Percentiles rank a stretch among this genome's conserved stretches.
These are phyloP conservation scores for Ceratocystis albifundus DNA, from an alignment of 2,329 filamentous ascomycete species.

Conservation along the genomic window DNA sequence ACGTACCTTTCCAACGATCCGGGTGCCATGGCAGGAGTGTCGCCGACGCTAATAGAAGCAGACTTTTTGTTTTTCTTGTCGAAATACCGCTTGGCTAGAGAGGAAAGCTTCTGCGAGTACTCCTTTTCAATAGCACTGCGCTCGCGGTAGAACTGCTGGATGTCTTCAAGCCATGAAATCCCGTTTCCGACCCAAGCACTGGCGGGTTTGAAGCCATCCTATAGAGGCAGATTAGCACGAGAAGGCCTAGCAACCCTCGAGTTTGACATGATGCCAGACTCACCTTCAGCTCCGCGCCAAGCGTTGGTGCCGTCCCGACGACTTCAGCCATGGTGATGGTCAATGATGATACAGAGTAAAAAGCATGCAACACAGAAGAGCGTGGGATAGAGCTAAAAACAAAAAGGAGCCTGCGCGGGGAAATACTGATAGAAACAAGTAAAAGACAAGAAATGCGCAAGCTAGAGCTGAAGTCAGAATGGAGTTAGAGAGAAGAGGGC, in stretches of 20 bases:
- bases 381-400: neutral
- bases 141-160: conserved; percentile 95
- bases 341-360: conserved; percentile 18
- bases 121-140: conserved; percentile 91
- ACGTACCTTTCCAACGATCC: conserved; percentile 77
- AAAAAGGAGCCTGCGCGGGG: conserved; percentile 25
- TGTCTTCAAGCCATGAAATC: conserved; percentile 90
- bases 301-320: conserved; percentile 70
- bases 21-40: conserved; percentile 83
- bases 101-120: conserved; percentile 77
- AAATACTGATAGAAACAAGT: neutral
- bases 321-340: conserved; percentile 70
- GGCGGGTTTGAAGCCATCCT: conserved; percentile 96
- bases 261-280: conserved; percentile 25
- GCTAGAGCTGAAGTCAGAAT: neutral
- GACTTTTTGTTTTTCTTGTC: conserved; percentile 93
- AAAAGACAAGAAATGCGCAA: neutral
- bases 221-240: conserved; percentile 20
- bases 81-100: conserved; percentile 88
- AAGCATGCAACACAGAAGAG: conserved; percentile 17
- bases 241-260: neutral
- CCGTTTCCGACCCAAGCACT: conserved; percentile 84
- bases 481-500: neutral
- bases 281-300: conserved; percentile 91
- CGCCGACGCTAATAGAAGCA: conserved; percentile 78